These are phyloP conservation scores for Bolboschoenoplectus hybrid DNA, from an alignment of 202 grass and related monocot genomes.

Conservation along the genomic window DNA sequence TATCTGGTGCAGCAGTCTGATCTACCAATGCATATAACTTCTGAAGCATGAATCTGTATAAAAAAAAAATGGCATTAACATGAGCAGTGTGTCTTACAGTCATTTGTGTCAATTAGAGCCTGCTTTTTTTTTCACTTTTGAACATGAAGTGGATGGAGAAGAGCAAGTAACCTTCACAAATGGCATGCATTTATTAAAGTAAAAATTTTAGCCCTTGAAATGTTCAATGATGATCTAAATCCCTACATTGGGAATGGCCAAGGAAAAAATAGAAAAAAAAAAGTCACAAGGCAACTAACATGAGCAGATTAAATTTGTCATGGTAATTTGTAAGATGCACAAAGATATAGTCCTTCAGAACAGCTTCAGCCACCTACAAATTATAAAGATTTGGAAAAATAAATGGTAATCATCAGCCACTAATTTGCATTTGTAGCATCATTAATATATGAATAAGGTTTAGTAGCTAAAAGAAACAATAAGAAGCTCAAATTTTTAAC, in stretches of 20 bases:
- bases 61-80: background rate
- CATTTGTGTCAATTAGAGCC: background rate
- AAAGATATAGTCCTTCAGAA: constrained; percentile 82
- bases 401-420: constrained; percentile 39
- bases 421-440: background rate
- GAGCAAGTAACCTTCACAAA: background rate
- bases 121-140: background rate
- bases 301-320: constrained; percentile 87
- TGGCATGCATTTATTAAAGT: background rate
- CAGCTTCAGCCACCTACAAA: constrained; percentile 90
- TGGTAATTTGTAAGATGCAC: constrained; percentile 73
- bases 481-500: background rate
- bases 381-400: constrained; percentile 39
- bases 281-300: constrained; percentile 52
- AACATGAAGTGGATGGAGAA: background rate
- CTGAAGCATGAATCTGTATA: constrained; percentile 92
- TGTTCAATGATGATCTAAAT: background rate
- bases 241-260: background rate
- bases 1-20: constrained; percentile 89
- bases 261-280: constrained; percentile 43
- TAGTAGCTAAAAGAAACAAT: background rate
- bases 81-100: background rate
- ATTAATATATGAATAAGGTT: background rate
- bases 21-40: constrained; percentile 94
- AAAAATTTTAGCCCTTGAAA: background rate